Percentiles rank a stretch among this genome's conserved stretches.
phyloP scores from a whole-genome alignment of 805 yeast genomes.

The Brettanomyces nanus region DNA sequence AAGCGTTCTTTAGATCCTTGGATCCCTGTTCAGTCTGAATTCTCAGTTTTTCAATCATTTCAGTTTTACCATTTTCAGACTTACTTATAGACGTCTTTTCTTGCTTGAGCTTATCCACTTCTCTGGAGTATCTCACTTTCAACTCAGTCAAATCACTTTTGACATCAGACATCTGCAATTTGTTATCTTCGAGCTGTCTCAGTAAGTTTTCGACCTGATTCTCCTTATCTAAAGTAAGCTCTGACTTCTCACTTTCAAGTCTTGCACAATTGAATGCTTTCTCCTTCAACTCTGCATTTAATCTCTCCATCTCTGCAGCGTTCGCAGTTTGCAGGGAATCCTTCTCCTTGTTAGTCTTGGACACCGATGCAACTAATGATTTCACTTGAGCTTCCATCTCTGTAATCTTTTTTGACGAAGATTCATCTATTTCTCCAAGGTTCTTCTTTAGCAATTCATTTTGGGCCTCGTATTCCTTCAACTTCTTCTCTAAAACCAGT shows the following conservation, averaged over 20 bases:
- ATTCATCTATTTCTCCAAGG: neutral
- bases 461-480: neutral
- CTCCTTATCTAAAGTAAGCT: too few relatives aligned
- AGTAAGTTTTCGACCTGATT: too few relatives aligned
- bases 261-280: too few relatives aligned
- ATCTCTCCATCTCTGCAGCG: too few relatives aligned
- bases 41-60: neutral
- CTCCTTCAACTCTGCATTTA: too few relatives aligned
- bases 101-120: neutral
- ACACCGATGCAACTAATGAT: too few relatives aligned
- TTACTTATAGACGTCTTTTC: neutral
- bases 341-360: too few relatives aligned
- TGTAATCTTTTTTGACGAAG: neutral
- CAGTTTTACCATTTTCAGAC: neutral
- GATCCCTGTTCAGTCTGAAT: neutral
- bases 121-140: neutral
- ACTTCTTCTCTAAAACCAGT: neutral
- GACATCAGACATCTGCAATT: too few relatives aligned
- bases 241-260: too few relatives aligned
- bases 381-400: neutral
- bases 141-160: neutral
- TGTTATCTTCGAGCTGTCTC: too few relatives aligned
- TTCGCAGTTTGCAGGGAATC: too few relatives aligned
- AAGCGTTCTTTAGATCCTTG: too few relatives aligned
- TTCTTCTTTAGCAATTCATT: neutral